Conservation (phyloP, 192 early-diverging fungal genomes). For the Piromyces sp. region DNA sequence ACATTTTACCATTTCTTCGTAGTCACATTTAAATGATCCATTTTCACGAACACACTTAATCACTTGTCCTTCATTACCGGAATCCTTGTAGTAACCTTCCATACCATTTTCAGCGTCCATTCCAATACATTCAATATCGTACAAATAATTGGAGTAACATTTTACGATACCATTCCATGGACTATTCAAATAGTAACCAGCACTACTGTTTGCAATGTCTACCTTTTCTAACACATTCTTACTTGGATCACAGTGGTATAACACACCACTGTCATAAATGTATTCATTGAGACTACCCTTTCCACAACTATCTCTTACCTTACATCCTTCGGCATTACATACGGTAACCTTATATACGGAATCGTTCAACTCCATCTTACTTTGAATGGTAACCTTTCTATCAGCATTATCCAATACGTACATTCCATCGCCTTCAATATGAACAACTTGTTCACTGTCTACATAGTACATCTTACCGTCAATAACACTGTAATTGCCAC, state of each 20-base stretch:
- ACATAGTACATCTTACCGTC: too few species aligned
- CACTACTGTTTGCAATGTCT: too few species aligned
- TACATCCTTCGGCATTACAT: background rate
- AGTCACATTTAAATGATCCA: background rate
- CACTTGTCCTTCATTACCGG: background rate
- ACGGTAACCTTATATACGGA: background rate
- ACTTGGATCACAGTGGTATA: background rate
- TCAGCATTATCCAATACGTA: too few species aligned
- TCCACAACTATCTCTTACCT: background rate
- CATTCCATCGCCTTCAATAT: too few species aligned
- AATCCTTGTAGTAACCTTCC: background rate
- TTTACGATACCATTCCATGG: background rate
- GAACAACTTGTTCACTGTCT: too few species aligned
- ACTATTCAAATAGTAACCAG: background rate
- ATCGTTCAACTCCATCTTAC: too few species aligned
- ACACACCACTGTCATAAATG: background rate
- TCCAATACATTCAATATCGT: background rate
- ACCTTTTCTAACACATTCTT: background rate
- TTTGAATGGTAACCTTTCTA: too few species aligned
- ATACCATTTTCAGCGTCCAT: background rate
- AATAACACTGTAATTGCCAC: too few species aligned
- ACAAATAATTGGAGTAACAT: background rate
- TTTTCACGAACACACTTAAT: background rate
- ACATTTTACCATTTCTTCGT: background rate
- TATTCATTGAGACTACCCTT: background rate